phyloP scores from a whole-genome alignment of 257 asterid genomes.

The Leonotis leonurus region DNA sequence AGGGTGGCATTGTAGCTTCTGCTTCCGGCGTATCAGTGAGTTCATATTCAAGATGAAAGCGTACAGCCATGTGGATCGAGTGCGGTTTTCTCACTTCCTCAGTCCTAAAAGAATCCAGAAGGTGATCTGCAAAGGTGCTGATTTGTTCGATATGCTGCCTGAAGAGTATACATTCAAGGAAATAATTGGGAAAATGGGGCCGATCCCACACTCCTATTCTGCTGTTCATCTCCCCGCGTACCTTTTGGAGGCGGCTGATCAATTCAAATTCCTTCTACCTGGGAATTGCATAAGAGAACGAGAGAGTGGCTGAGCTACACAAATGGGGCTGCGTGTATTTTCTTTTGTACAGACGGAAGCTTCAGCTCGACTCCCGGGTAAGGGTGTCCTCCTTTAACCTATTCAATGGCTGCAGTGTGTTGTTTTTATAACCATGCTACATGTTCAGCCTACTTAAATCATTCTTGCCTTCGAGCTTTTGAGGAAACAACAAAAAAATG shows the following conservation, averaged over 20 bases:
- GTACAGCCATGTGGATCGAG: slow-evolving; percentile 76
- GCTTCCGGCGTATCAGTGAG: slow-evolving; percentile 62
- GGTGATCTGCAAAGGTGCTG: slow-evolving; percentile 75
- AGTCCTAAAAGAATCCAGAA: slow-evolving; percentile 70
- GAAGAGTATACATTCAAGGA: slow-evolving; percentile 87
- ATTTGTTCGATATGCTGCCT: slow-evolving; percentile 80
- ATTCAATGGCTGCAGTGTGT: slow-evolving; percentile 37
- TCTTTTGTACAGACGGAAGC: slow-evolving; percentile 33
- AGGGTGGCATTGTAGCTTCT: slow-evolving; percentile 97
- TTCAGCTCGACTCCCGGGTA: slow-evolving; percentile 27
- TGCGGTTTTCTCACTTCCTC: slow-evolving; percentile 72
- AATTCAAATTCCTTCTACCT: slow-evolving; percentile 61
- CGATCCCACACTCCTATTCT: slow-evolving; percentile 83
- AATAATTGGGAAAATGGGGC: slow-evolving; percentile 73
- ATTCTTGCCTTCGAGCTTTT: slow-evolving; percentile 32
- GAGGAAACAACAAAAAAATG: slow-evolving; percentile 20
- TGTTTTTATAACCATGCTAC: slow-evolving; percentile 36
- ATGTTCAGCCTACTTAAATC: slow-evolving; percentile 31
- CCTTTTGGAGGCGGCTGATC: slow-evolving; percentile 59
- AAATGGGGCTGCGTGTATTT: background rate
- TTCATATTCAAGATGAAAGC: slow-evolving; percentile 91
- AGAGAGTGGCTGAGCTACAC: slow-evolving; percentile 40
- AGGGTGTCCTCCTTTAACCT: slow-evolving; percentile 23
- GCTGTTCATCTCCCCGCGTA: slow-evolving; percentile 71
- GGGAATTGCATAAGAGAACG: slow-evolving; percentile 78